A percentile compares a stretch with the other conserved stretches of the same genome.
phyloP scores from a whole-genome alignment of 2,329 filamentous ascomycete genomes.

The Aspergillus clavatus region DNA sequence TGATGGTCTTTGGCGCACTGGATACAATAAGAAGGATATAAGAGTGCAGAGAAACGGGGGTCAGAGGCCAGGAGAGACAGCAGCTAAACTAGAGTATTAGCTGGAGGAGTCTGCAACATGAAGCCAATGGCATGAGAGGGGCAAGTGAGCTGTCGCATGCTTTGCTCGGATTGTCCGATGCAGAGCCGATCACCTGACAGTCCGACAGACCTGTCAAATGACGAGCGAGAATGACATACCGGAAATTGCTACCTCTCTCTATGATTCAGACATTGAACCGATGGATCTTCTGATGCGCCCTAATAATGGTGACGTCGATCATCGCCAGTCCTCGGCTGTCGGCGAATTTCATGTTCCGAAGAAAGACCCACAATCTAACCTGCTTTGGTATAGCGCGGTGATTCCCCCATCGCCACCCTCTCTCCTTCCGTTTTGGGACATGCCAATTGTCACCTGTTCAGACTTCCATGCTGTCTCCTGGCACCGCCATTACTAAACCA shows the following conservation, averaged over 20 bases:
- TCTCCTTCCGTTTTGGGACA: not conserved
- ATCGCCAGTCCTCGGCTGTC: constrained; percentile 2
- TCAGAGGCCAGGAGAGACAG: not conserved
- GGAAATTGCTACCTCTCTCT: too few species aligned
- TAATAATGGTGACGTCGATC: constrained; percentile 5
- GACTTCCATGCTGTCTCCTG: too few species aligned
- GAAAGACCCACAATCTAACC: constrained; percentile 3
- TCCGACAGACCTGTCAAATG: too few species aligned
- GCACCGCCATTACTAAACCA: too few species aligned
- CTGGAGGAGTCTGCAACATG: not conserved
- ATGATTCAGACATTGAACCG: too few species aligned
- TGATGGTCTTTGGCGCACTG: not conserved
- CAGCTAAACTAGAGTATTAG: not conserved
- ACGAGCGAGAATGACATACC: too few species aligned
- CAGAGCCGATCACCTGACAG: constrained; percentile 5
- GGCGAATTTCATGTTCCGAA: constrained; percentile 4
- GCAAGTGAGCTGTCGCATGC: not conserved
- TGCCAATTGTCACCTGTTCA: not conserved
- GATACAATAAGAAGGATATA: too few species aligned
- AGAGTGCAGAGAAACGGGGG: too few species aligned
- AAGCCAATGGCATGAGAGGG: not conserved
- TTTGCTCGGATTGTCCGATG: constrained; percentile 1
- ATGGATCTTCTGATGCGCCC: too few species aligned
- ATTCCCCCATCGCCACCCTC: not conserved
- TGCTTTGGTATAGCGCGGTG: not conserved